Evolutionary conservation across 306 rosid genomes (phyloP), one percentile per base, ranked within the genome.

Genomic region (Calophaca sinica): DNA sequence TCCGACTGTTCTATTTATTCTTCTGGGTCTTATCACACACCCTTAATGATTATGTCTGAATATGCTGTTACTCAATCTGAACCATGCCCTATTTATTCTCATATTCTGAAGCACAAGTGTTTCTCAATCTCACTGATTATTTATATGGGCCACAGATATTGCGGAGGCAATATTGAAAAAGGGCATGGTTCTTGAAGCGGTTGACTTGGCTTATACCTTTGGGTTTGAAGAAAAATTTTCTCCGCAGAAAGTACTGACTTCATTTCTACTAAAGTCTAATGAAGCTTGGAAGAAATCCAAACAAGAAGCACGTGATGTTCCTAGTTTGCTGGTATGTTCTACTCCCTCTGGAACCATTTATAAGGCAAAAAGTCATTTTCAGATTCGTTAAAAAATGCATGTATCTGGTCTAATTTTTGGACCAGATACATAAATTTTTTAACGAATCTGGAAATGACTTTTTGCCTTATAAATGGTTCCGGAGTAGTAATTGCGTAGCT

Each of bases 141-240:
- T 35, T 83, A 14, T 70, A 45, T 66, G 29, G 76, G 58, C 67
- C 50, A 63, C 85, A 88, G 92, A 74, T 77, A 71, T 86, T 61
- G 79, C 78, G 0, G 86, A 84, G 31, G 87, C 72, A 74, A 70
- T 88, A 82, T 50, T 62, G 77, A 88, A 71, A 78, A 84, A 51
- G 41, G 76, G 82, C 39, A 71, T 52, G 65, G 63, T 50, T 70
- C 82, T 82, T 74, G 88, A 84, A 76, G 87, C 88, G 5, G 50
- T 88, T 81, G 88, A 88, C 59, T 59, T 88, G 82, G 84, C 84
- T 50, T 81, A 79, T 80, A 80, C 83, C 70, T 84, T 88, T 86
- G 92, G 89, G 52, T 70, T 79, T 86, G 89, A 84, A 71, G 88
- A 82, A 73, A 78, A 68, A 71, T 35, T 76, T 74, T 58, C 87